A percentile compares a stretch with the other conserved stretches of the same genome.
phyloP scores from a whole-genome alignment of 2,329 filamentous ascomycete genomes.

The Clarireedia homoeocarpa region DNA sequence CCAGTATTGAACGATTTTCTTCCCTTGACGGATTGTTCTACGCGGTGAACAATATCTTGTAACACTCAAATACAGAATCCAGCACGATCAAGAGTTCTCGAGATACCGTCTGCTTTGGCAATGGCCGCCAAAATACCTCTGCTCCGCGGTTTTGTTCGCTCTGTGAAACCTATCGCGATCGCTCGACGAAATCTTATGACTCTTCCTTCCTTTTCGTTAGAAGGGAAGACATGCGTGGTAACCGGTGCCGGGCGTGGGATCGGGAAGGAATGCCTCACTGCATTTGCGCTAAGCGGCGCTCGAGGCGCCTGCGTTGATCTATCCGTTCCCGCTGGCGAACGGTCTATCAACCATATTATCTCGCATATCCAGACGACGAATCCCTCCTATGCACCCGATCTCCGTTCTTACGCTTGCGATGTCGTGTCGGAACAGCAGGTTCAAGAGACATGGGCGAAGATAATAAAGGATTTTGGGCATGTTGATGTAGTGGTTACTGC shows the following conservation, averaged over 20 bases:
- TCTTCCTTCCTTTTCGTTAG: conserved; percentile 35
- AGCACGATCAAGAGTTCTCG: no score
- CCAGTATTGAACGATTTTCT: no score
- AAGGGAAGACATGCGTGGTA: conserved; percentile 37
- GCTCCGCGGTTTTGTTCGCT: neutral
- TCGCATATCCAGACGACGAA: conserved; percentile 21
- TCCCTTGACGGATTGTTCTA: no score
- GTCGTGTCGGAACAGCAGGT: conserved; percentile 32
- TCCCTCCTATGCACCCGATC: conserved; percentile 21
- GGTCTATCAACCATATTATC: conserved; percentile 28
- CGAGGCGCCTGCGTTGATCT: conserved; percentile 22
- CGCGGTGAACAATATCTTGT: no score
- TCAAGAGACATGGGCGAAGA: conserved; percentile 29
- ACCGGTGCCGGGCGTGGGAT: conserved; percentile 45
- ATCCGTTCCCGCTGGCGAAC: conserved; percentile 11
- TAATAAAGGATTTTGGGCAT: conserved; percentile 31
- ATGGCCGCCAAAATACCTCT: neutral
- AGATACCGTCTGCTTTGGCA: neutral
- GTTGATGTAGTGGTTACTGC: conserved; percentile 35
- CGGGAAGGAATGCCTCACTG: conserved; percentile 41
- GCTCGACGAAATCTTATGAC: conserved; percentile 17
- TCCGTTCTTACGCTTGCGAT: conserved; percentile 34
- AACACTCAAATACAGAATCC: no score
- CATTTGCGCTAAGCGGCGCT: conserved; percentile 23
- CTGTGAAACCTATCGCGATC: neutral